A percentile compares a stretch with the other conserved stretches of the same genome.
phyloP scores from a whole-genome alignment of 371 early-diverging fungal species.

The Nosema granulosis region DNA sequence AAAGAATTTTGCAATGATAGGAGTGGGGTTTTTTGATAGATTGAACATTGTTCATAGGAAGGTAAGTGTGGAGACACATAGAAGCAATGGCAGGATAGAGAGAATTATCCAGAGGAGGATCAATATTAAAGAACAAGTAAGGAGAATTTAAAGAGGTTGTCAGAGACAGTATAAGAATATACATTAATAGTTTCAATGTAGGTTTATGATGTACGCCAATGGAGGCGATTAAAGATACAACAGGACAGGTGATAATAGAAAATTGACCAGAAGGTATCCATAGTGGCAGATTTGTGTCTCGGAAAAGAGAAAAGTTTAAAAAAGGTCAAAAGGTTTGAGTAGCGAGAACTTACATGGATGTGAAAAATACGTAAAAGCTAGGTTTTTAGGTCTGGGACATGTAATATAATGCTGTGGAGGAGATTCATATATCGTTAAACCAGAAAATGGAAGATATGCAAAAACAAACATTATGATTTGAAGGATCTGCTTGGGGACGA shows the following conservation, averaged over 20 bases:
- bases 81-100: constrained; percentile 37
- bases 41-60: not conserved
- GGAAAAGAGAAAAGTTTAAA: not conserved
- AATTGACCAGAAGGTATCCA: constrained; percentile 13
- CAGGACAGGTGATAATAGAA: not conserved
- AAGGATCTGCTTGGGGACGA: not conserved
- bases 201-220: constrained; percentile 1
- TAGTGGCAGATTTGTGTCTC: not conserved
- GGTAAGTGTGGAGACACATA: constrained; percentile 21
- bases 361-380: not conserved
- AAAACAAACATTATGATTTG: constrained; percentile 23
- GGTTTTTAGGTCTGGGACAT: constrained; percentile 10
- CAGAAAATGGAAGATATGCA: not conserved
- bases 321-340: constrained; percentile 15
- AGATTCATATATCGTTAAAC: constrained; percentile 13
- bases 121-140: not conserved
- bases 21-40: not conserved
- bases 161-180: not conserved
- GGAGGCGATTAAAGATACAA: not conserved
- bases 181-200: not conserved
- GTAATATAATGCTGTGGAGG: not conserved
- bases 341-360: constrained; percentile 24
- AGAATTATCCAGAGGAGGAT: too few relatives aligned
- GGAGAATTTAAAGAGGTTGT: not conserved
- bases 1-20: constrained; percentile 21